These are phyloP conservation scores for Skeletonema marinoi DNA, from an alignment of 108 stramenopile genomes.

Conservation along the genomic window DNA sequence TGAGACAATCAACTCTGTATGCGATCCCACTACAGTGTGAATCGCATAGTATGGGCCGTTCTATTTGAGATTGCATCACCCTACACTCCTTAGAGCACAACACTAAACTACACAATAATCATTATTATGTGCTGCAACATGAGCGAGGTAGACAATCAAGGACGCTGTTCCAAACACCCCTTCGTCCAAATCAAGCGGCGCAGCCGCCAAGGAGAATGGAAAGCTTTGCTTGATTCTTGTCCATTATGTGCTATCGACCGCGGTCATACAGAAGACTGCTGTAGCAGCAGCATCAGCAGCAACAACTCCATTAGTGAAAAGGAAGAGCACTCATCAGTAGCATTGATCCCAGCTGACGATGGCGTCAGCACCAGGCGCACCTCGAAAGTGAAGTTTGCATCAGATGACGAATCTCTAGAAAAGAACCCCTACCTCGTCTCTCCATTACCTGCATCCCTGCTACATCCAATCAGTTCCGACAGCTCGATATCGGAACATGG, in stretches of 20 bases:
- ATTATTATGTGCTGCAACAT: not conserved
- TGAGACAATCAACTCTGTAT: no score
- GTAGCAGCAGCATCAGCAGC: not conserved
- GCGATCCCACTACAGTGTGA: no score
- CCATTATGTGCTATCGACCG: slow-evolving; percentile 24
- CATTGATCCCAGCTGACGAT: not conserved
- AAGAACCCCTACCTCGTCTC: slow-evolving; percentile 11
- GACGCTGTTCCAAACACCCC: slow-evolving; percentile 21
- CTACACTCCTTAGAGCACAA: no score
- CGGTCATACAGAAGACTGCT: not conserved
- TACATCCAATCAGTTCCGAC: not conserved
- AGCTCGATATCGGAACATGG: not conserved
- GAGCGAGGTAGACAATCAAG: slow-evolving; percentile 14
- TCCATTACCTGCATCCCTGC: not conserved
- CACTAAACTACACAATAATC: not conserved
- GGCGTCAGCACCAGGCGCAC: not conserved
- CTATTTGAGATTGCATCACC: no score
- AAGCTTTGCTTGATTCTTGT: slow-evolving; percentile 24
- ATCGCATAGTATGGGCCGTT: no score
- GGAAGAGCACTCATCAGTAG: not conserved
- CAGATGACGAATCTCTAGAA: slow-evolving; percentile 1
- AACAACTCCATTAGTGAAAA: not conserved
- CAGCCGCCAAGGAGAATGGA: slow-evolving; percentile 28
- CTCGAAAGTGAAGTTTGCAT: slow-evolving; percentile 18
- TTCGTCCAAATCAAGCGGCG: slow-evolving; percentile 35